These are phyloP conservation scores for Nigrospora oryzae DNA, from an alignment of 2,329 filamentous ascomycete species.

Conservation along the genomic window DNA sequence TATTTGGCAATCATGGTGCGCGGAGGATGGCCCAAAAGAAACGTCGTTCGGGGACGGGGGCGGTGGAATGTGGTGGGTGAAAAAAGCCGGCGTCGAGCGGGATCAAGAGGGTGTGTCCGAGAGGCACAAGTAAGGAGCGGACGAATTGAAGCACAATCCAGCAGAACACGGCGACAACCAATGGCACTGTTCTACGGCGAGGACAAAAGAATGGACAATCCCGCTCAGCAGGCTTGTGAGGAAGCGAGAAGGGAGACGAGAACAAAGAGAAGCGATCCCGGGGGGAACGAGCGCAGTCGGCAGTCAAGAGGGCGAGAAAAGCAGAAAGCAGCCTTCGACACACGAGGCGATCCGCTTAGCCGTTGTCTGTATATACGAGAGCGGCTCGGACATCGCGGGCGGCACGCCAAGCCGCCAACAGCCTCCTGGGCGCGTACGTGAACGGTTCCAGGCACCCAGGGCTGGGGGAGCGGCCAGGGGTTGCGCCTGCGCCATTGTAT, in stretches of 20 bases:
- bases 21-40: background rate
- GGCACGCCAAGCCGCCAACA: slow-evolving; percentile 1
- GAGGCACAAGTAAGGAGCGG: background rate
- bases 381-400: background rate
- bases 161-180: too few relatives aligned
- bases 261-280: slow-evolving; percentile 1
- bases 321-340: too few relatives aligned
- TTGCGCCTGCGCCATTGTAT: background rate
- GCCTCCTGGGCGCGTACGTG: slow-evolving; percentile 1
- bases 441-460: too few relatives aligned
- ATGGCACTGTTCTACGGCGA: background rate
- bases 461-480: too few relatives aligned
- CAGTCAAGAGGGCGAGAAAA: too few relatives aligned
- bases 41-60: background rate
- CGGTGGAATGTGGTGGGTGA: background rate
- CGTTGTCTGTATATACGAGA: background rate
- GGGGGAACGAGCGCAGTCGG: background rate
- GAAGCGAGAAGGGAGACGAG: background rate
- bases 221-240: slow-evolving; percentile 5
- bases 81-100: background rate
- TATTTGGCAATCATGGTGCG: slow-evolving; percentile 4
- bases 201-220: slow-evolving; percentile 6
- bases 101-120: background rate
- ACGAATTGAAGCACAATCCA: background rate
- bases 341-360: too few relatives aligned